Conservation (phyloP, 2,329 filamentous ascomycete genomes). For the Stachybotrys echinatus region DNA sequence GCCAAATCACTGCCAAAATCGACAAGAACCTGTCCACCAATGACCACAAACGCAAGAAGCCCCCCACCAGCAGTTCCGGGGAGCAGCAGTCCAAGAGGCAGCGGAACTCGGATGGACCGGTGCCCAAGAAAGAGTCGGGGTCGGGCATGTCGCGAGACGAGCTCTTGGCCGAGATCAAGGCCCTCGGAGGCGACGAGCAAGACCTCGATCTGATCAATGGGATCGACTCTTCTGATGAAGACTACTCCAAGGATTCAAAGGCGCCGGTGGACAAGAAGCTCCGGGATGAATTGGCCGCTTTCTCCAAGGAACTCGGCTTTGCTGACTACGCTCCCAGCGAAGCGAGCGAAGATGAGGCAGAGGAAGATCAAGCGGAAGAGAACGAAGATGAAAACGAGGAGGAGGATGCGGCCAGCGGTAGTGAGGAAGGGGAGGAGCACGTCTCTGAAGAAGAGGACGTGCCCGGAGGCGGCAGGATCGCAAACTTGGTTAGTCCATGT, state of each 20-base stretch:
- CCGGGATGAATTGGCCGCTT: slow-evolving; percentile 27
- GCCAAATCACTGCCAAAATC: slow-evolving; percentile 51
- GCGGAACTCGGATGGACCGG: slow-evolving; percentile 21
- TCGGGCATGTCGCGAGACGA: slow-evolving; percentile 26
- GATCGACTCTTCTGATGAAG: slow-evolving; percentile 36
- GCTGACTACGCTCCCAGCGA: slow-evolving; percentile 26
- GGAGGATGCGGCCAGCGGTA: too few relatives aligned
- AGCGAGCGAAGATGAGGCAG: slow-evolving; percentile 29
- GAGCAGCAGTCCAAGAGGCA: slow-evolving; percentile 32
- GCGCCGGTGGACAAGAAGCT: slow-evolving; percentile 35
- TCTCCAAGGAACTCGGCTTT: slow-evolving; percentile 34
- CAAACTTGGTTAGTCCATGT: slow-evolving; percentile 26
- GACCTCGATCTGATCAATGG: slow-evolving; percentile 58
- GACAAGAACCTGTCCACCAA: slow-evolving; percentile 42
- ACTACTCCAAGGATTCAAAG: slow-evolving; percentile 21
- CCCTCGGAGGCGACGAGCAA: slow-evolving; percentile 60
- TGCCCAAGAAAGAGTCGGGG: slow-evolving; percentile 16
- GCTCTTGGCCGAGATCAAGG: slow-evolving; percentile 58
- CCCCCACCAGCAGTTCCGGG: slow-evolving; percentile 25
- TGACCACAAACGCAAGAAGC: slow-evolving; percentile 40
- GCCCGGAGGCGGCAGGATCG: slow-evolving; percentile 18
- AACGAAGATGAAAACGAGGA: slow-evolving; percentile 20
- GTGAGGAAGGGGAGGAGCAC: slow-evolving; percentile 10
- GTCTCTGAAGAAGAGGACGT: slow-evolving; percentile 25
- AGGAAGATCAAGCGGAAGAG: slow-evolving; percentile 22